Conservation (phyloP, 345 rosid species). For the Salix udensis region DNA sequence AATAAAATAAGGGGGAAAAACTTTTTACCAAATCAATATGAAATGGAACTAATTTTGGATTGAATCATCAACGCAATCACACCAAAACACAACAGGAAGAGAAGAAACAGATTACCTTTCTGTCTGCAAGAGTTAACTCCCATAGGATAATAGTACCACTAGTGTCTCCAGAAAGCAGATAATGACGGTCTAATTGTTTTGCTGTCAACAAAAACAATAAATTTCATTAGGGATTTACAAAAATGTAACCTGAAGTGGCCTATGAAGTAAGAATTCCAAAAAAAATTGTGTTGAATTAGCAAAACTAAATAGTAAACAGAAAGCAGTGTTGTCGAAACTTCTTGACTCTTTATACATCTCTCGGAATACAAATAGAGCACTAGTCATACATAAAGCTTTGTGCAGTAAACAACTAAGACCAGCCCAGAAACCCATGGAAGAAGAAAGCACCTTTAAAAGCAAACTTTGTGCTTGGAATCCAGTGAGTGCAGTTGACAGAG, state of each 20-base stretch:
- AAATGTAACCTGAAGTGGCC: not conserved
- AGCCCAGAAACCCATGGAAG: not conserved
- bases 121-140: slow-evolving; percentile 56
- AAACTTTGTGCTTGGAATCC: slow-evolving; percentile 77
- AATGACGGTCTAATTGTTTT: slow-evolving; percentile 50
- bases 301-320: not conserved
- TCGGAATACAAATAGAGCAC: not conserved
- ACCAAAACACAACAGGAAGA: not conserved
- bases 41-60: no score
- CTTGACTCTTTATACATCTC: not conserved
- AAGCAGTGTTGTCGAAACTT: no score
- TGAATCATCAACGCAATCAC: no score
- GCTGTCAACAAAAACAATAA: slow-evolving; percentile 33
- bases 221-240: not conserved
- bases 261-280: not conserved
- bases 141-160: slow-evolving; percentile 66
- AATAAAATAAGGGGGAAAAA: not conserved
- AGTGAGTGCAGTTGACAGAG: slow-evolving; percentile 77
- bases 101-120: slow-evolving; percentile 38
- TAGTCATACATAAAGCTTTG: not conserved
- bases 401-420: no score
- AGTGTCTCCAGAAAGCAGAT: slow-evolving; percentile 83
- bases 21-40: no score
- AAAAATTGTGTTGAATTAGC: not conserved
- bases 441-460: slow-evolving; percentile 59